Conservation (phyloP, 176 grass and related monocot genomes). For the Puya raimondii region DNA sequence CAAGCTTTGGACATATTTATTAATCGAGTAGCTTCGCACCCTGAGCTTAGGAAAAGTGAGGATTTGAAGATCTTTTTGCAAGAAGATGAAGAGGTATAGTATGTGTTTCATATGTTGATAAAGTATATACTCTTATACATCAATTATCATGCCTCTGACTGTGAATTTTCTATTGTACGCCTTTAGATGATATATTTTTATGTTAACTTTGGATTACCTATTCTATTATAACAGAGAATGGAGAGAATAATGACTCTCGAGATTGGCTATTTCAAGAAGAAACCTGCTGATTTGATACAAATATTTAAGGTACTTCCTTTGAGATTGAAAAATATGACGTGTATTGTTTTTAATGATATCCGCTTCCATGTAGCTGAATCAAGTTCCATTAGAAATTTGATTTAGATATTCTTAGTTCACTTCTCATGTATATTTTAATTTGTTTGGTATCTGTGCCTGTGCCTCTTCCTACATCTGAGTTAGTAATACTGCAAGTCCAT, state of each 20-base stretch:
- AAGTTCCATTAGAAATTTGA: not conserved
- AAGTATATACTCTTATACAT: not conserved
- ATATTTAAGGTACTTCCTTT: conserved; percentile 85
- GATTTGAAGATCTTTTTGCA: conserved; percentile 84
- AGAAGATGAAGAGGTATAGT: conserved; percentile 93
- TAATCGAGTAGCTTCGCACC: conserved; percentile 90
- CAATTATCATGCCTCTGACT: not conserved
- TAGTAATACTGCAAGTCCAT: too few species aligned
- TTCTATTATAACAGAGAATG: conserved; percentile 58
- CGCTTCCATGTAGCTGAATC: not conserved
- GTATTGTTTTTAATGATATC: not conserved
- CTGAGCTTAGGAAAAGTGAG: conserved; percentile 82
- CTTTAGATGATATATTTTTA: conserved; percentile 15
- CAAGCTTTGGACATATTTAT: conserved; percentile 84
- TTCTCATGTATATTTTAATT: not conserved
- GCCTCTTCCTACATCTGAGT: not conserved
- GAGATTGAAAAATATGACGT: not conserved
- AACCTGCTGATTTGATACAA: conserved; percentile 79
- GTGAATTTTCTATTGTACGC: not conserved
- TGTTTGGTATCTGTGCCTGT: not conserved
- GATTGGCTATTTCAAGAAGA: conserved; percentile 80
- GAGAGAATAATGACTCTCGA: conserved; percentile 84
- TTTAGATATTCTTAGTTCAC: not conserved
- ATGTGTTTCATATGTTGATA: conserved; percentile 1
- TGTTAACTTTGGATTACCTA: conserved; percentile 8